Evolutionary conservation across 805 yeast genomes (phyloP).

Genomic region (Yamadazyma phyllophila): DNA sequence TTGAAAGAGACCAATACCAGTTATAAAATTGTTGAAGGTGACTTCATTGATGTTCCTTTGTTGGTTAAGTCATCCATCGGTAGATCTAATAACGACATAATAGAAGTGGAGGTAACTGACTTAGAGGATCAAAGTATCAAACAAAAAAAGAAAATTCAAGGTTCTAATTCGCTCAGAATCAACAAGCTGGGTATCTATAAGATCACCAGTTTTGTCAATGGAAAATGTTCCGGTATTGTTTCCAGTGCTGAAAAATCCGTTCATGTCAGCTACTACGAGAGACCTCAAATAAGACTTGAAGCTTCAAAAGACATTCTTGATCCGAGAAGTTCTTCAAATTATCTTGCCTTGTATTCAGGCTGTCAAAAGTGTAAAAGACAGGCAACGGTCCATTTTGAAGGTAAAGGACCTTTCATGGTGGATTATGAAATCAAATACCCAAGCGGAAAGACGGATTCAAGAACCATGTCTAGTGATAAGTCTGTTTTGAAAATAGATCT

Average conservation of each 20-base stretch:
- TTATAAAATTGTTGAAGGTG: slow-evolving; percentile 60
- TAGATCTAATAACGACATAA: slow-evolving; percentile 23
- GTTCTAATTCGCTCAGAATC: slow-evolving; percentile 4
- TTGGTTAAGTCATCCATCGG: slow-evolving; percentile 33
- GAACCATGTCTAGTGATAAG: slow-evolving; percentile 32
- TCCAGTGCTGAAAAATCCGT: slow-evolving; percentile 17
- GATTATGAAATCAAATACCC: slow-evolving; percentile 64
- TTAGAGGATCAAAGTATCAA: neutral
- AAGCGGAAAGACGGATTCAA: slow-evolving; percentile 43
- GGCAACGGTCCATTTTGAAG: slow-evolving; percentile 44
- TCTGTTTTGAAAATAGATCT: slow-evolving; percentile 32
- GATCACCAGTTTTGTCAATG: slow-evolving; percentile 37
- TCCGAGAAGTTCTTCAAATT: slow-evolving; percentile 15
- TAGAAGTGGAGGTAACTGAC: slow-evolving; percentile 31
- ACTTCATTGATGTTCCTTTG: slow-evolving; percentile 54
- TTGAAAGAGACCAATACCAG: slow-evolving; percentile 15
- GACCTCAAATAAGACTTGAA: slow-evolving; percentile 22
- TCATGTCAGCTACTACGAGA: slow-evolving; percentile 21
- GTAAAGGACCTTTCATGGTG: slow-evolving; percentile 66
- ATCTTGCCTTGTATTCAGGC: slow-evolving; percentile 23
- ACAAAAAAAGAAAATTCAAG: neutral
- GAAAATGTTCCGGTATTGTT: slow-evolving; percentile 46
- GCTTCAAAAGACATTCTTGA: slow-evolving; percentile 2
- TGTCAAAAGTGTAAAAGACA: slow-evolving; percentile 31
- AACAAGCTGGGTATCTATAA: slow-evolving; percentile 25